phyloP scores from a whole-genome alignment of 331 rosid genomes.

The Malus hybrid region DNA sequence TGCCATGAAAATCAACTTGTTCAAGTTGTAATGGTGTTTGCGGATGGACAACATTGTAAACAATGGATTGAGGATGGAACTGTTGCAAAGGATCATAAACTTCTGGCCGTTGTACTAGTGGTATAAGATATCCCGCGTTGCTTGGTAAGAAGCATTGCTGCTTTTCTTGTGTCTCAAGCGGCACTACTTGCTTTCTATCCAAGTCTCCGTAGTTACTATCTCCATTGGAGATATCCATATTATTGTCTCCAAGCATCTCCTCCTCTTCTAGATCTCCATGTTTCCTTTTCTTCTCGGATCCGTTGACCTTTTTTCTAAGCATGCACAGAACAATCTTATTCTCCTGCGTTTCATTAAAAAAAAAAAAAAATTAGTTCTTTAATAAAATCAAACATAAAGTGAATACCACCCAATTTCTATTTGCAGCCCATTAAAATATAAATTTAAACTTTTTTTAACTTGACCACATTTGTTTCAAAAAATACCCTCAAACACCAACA shows the following conservation, averaged over 20 bases:
- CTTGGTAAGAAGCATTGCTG: background rate
- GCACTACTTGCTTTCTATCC: background rate
- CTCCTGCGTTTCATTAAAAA: background rate
- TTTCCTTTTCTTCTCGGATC: background rate
- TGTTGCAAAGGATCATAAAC: background rate
- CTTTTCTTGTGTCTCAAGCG: background rate
- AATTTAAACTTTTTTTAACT: no score
- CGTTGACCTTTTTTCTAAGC: background rate
- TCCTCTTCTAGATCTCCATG: background rate
- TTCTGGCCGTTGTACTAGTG: background rate
- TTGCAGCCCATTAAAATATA: no score
- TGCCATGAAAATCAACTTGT: background rate
- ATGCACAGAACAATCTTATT: background rate
- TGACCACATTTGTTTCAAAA: no score
- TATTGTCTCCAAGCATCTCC: background rate
- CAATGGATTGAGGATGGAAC: no score
- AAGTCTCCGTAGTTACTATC: background rate
- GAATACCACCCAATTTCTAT: no score
- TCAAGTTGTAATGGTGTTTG: background rate
- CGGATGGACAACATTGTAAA: background rate
- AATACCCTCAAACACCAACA: no score
- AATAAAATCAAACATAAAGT: no score
- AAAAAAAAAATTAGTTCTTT: no score
- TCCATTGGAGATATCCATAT: background rate
- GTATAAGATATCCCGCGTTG: background rate